These are phyloP conservation scores for Lodderomyces parapsilosis DNA, from an alignment of 1,139 yeast genomes.

Conservation along the genomic window DNA sequence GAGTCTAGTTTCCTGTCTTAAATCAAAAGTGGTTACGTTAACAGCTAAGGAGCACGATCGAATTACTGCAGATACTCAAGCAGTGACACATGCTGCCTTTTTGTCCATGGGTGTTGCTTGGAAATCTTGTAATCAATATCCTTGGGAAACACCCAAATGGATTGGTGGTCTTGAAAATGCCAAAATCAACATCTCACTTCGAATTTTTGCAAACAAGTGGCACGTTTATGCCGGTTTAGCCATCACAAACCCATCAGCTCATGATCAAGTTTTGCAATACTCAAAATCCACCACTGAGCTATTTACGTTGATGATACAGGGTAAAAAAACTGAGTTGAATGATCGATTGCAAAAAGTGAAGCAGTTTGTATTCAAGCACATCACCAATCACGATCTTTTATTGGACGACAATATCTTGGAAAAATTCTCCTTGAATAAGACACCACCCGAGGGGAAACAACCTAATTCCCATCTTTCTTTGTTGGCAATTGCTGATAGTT, in stretches of 20 bases:
- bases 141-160: constrained; percentile 90
- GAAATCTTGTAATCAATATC: constrained; percentile 79
- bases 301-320: constrained; percentile 78
- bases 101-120: constrained; percentile 97
- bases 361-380: constrained; percentile 70
- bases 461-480: constrained; percentile 90
- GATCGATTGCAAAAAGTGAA: constrained; percentile 66
- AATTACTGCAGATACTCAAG: constrained; percentile 97
- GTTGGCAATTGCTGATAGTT: constrained; percentile 89
- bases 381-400: constrained; percentile 52
- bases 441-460: constrained; percentile 67
- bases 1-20: constrained; percentile 63
- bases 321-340: constrained; percentile 55
- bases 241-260: constrained; percentile 93
- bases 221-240: constrained; percentile 98
- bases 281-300: constrained; percentile 81
- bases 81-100: constrained; percentile 97
- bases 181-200: constrained; percentile 84
- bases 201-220: constrained; percentile 93
- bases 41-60: constrained; percentile 86
- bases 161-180: constrained; percentile 95
- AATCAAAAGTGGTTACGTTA: constrained; percentile 75
- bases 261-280: constrained; percentile 85
- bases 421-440: constrained; percentile 73
- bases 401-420: constrained; percentile 80